A percentile compares a stretch with the other conserved stretches of the same genome.
phyloP scores from a whole-genome alignment of 768 basidiomycete genomes.

The Boletellus emodensis region DNA sequence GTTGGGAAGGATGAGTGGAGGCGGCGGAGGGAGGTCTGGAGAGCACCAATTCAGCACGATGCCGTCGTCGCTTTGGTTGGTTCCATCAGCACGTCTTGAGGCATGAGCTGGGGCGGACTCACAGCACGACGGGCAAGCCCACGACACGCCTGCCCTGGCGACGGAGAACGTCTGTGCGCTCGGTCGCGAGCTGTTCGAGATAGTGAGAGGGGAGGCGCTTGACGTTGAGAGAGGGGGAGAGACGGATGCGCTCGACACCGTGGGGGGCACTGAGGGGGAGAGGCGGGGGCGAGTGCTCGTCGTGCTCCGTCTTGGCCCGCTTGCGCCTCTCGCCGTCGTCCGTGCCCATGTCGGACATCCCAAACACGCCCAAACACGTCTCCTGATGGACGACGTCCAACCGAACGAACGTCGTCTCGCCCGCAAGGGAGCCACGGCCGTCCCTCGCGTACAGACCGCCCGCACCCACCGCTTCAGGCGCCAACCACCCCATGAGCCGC shows the following conservation, averaged over 20 bases:
- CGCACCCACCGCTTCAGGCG: neutral
- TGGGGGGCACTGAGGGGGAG: constrained; percentile 19
- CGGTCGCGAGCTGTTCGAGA: constrained; percentile 12
- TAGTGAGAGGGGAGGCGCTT: constrained; percentile 8
- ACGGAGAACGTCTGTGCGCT: constrained; percentile 18
- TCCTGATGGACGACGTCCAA: constrained; percentile 35
- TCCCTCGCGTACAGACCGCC: constrained; percentile 27
- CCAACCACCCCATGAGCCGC: neutral
- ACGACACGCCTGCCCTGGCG: constrained; percentile 22
- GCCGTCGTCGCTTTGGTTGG: constrained; percentile 22
- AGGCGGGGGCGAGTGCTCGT: constrained; percentile 7
- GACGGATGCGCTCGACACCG: constrained; percentile 29
- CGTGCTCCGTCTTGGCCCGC: constrained; percentile 19
- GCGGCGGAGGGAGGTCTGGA: neutral
- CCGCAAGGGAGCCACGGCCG: constrained; percentile 28
- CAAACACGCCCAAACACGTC: constrained; percentile 24
- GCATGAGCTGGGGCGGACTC: constrained; percentile 5
- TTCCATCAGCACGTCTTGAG: constrained; percentile 4
- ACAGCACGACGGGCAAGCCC: constrained; percentile 26
- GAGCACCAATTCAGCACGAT: constrained; percentile 30
- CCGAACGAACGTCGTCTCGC: constrained; percentile 37
- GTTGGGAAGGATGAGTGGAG: constrained; percentile 8
- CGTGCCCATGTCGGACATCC: constrained; percentile 11
- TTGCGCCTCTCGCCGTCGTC: constrained; percentile 1
- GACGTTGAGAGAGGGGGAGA: constrained; percentile 7